These are phyloP conservation scores for Trifolium pratense DNA, from an alignment of 306 rosid genomes.

Conservation along the genomic window DNA sequence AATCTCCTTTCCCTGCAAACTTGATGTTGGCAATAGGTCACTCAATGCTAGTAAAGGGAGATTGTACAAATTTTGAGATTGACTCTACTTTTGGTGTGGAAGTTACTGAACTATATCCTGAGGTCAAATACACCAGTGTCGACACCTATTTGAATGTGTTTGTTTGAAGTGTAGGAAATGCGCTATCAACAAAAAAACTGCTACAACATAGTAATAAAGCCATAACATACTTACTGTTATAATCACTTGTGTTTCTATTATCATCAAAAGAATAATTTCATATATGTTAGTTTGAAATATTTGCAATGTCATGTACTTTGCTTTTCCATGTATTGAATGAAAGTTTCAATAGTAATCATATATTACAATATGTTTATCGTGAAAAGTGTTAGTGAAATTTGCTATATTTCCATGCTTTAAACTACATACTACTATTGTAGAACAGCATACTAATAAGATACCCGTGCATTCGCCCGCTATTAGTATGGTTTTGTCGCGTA, in stretches of 20 bases:
- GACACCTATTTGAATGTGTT: constrained; percentile 46
- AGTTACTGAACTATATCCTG: constrained; percentile 54
- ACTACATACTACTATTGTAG: no score
- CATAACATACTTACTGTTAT: not conserved
- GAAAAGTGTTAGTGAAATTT: no score
- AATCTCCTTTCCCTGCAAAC: constrained; percentile 46
- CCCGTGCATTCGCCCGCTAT: no score
- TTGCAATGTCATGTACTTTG: not conserved
- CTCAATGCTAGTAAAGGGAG: constrained; percentile 44
- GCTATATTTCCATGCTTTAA: no score
- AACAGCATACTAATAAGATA: no score
- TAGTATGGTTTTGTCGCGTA: no score
- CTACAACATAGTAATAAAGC: constrained; percentile 5
- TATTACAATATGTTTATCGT: no score
- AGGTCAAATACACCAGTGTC: constrained; percentile 47
- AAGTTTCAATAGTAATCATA: not conserved
- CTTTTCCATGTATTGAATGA: not conserved
- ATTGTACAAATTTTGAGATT: constrained; percentile 41
- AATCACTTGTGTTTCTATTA: not conserved
- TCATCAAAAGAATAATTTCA: not conserved
- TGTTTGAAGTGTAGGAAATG: constrained; percentile 32
- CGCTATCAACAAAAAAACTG: not conserved
- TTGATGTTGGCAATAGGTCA: constrained; percentile 38
- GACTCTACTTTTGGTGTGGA: constrained; percentile 48
- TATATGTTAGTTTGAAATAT: not conserved